A percentile compares a stretch with the other conserved stretches of the same genome.
Evolutionary conservation across 495 filamentous ascomycete genomes (phyloP).

Genomic region (Neurospora sp.): DNA sequence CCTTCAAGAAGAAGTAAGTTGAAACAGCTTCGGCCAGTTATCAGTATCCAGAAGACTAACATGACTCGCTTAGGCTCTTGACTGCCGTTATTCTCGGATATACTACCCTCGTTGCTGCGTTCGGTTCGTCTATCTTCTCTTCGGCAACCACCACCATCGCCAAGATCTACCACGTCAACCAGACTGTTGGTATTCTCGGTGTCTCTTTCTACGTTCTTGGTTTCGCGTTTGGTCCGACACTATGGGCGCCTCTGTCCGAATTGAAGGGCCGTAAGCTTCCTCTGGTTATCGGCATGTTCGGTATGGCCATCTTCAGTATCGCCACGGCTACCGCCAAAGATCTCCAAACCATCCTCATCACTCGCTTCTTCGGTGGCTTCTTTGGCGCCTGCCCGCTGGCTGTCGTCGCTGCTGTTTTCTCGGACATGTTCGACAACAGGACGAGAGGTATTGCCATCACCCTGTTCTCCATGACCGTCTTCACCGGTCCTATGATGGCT

Average conservation of each 20-base stretch:
- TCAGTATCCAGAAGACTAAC: conserved; percentile 11
- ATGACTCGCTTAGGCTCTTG: conserved; percentile 34
- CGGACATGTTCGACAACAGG: conserved; percentile 77
- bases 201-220: conserved; percentile 61
- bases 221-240: conserved; percentile 55
- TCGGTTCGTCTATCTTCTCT: conserved; percentile 62
- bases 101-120: conserved; percentile 66
- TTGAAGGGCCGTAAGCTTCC: conserved; percentile 66
- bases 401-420: conserved; percentile 79
- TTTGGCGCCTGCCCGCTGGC: conserved; percentile 69
- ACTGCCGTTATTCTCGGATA: conserved; percentile 68
- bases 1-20: conserved; percentile 60
- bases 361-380: conserved; percentile 74
- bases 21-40: background rate
- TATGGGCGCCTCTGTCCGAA: conserved; percentile 70
- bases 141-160: conserved; percentile 46
- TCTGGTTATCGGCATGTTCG: conserved; percentile 63
- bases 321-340: conserved; percentile 66
- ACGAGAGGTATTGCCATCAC: conserved; percentile 73
- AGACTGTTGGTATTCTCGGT: conserved; percentile 55
- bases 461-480: conserved; percentile 75
- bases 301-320: conserved; percentile 67
- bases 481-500: conserved; percentile 69
- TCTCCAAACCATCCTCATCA: conserved; percentile 71
- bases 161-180: conserved; percentile 41